A percentile compares a stretch with the other conserved stretches of the same genome.
Evolutionary conservation across 495 filamentous ascomycete genomes (phyloP).

Genomic region (Daldinia grandis): DNA sequence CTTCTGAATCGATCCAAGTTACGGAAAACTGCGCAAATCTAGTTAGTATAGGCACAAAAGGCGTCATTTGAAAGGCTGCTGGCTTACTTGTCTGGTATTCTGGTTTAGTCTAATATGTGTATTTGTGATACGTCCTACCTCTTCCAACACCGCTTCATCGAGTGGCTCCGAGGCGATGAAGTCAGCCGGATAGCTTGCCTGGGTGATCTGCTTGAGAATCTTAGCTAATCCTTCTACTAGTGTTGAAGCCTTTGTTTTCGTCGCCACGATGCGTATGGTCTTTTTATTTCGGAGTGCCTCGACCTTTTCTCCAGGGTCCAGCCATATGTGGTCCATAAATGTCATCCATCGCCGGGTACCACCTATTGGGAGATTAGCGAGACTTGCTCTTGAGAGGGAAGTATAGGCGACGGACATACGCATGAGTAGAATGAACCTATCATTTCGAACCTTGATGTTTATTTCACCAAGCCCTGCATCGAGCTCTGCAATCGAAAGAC

Average conservation of each 20-base stretch:
- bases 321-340: constrained; percentile 37
- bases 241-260: constrained; percentile 43
- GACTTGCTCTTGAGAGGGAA: neutral
- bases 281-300: constrained; percentile 39
- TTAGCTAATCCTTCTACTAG: constrained; percentile 46
- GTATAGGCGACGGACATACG: constrained; percentile 38
- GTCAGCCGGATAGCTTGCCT: constrained; percentile 8
- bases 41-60: constrained; percentile 20
- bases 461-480: constrained; percentile 46
- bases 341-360: constrained; percentile 48
- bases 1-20: constrained; percentile 50
- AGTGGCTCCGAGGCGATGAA: constrained; percentile 37
- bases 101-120: constrained; percentile 45
- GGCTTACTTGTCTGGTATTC: constrained; percentile 36
- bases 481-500: constrained; percentile 44
- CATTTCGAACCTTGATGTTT: constrained; percentile 41
- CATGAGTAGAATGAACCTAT: constrained; percentile 50
- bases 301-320: constrained; percentile 49
- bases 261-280: constrained; percentile 48
- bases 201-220: constrained; percentile 18
- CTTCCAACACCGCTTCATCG: constrained; percentile 43
- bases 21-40: constrained; percentile 40
- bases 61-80: neutral
- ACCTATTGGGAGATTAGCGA: constrained; percentile 38
- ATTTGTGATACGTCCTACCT: constrained; percentile 56